Evolutionary conservation across 768 basidiomycete genomes (phyloP).

Genomic region (Lactifluus pinguis): DNA sequence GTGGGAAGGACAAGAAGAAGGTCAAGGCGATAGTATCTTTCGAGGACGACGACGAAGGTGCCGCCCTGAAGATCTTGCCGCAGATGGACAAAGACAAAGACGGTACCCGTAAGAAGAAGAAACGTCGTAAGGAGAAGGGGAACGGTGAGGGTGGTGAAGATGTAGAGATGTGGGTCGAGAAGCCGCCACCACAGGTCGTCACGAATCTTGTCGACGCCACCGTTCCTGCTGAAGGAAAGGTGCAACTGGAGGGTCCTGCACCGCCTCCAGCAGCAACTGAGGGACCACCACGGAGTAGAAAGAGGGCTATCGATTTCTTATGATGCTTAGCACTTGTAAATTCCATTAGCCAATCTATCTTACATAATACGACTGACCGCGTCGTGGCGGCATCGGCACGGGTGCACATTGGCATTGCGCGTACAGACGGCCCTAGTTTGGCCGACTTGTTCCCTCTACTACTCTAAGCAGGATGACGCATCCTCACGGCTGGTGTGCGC

Average conservation of each 20-base stretch:
- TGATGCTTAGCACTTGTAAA: neutral
- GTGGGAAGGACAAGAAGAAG: conserved; percentile 41
- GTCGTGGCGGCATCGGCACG: neutral
- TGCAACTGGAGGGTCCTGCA: neutral
- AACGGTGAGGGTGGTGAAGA: conserved; percentile 24
- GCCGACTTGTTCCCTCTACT: neutral
- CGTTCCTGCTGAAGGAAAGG: neutral
- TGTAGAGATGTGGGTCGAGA: conserved; percentile 56
- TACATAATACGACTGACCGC: neutral
- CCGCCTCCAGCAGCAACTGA: neutral
- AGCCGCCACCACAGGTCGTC: conserved; percentile 44
- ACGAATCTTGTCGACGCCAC: conserved; percentile 25
- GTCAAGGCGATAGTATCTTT: conserved; percentile 62
- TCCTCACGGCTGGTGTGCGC: neutral
- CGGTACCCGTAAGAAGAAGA: conserved; percentile 33
- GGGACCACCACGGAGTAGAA: conserved; percentile 20
- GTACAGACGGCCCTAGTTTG: neutral
- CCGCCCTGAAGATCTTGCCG: conserved; percentile 22
- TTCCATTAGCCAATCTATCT: neutral
- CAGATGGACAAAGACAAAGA: conserved; percentile 25
- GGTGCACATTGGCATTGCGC: neutral
- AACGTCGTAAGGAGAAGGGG: conserved; percentile 29
- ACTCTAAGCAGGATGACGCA: neutral
- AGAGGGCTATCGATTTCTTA: conserved; percentile 24
- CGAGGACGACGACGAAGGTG: conserved; percentile 57